phyloP scores from a whole-genome alignment of 306 rosid genomes.

The Spatholobus suberectus region DNA sequence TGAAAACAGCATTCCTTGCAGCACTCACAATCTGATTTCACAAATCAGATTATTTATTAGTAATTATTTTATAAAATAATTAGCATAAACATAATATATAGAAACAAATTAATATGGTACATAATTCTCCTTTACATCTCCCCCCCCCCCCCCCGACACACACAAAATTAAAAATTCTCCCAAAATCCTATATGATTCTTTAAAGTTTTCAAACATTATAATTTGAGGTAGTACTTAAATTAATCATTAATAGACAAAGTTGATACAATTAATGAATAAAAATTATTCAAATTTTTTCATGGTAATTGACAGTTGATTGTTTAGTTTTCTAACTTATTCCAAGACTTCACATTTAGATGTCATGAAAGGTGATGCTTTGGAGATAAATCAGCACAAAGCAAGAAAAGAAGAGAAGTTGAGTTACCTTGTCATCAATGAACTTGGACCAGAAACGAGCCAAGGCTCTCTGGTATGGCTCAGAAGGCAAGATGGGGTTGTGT shows the following conservation, averaged over 20 bases:
- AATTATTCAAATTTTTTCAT: neutral
- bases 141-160: too few species aligned
- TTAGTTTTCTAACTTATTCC: neutral
- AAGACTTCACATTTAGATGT: neutral
- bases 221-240: neutral
- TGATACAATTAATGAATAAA: neutral
- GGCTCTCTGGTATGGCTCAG: neutral
- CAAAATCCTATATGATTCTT: neutral
- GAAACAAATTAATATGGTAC: neutral
- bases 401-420: neutral
- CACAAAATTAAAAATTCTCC: neutral
- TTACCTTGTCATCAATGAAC: neutral
- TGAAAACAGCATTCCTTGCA: conserved; percentile 26
- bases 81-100: neutral
- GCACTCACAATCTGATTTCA: conserved; percentile 38
- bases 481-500: neutral
- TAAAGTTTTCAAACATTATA: neutral
- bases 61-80: neutral
- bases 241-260: neutral
- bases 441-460: neutral
- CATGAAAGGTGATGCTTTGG: neutral
- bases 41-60: neutral
- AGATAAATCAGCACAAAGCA: neutral
- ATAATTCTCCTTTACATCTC: too few species aligned
- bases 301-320: too few species aligned